A percentile compares a stretch with the other conserved stretches of the same genome.
These are phyloP conservation scores for Candida tunisiensis DNA, from an alignment of 1,139 yeast genomes.

Conservation along the genomic window DNA sequence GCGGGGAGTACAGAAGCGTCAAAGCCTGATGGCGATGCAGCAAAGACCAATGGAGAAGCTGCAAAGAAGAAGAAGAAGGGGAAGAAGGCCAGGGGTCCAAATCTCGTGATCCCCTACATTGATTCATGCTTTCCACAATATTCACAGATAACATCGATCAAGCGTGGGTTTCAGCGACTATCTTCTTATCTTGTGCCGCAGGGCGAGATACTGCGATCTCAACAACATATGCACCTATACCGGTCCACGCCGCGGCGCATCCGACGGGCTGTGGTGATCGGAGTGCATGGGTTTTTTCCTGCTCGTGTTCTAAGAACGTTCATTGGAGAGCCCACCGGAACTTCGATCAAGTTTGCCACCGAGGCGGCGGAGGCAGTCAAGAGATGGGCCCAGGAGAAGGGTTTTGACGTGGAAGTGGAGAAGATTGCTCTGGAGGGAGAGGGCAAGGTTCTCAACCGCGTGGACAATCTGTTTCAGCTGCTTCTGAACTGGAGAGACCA, in stretches of 20 bases:
- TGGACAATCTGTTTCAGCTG: slow-evolving; percentile 59
- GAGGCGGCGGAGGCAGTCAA: slow-evolving; percentile 71
- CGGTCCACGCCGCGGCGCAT: slow-evolving; percentile 9
- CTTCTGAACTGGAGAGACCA: slow-evolving; percentile 57
- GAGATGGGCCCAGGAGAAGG: slow-evolving; percentile 51
- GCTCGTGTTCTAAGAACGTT: slow-evolving; percentile 68
- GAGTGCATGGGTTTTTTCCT: slow-evolving; percentile 94
- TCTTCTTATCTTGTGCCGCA: slow-evolving; percentile 6
- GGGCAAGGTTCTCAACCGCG: slow-evolving; percentile 77
- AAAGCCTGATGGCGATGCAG: too few species aligned
- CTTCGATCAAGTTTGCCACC: slow-evolving; percentile 69
- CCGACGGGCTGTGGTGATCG: slow-evolving; percentile 54
- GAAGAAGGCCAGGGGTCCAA: slow-evolving; percentile 8
- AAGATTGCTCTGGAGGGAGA: slow-evolving; percentile 89
- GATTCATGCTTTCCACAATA: slow-evolving; percentile 13
- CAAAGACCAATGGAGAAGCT: too few species aligned
- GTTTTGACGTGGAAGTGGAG: slow-evolving; percentile 46
- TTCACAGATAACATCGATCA: slow-evolving; percentile 8
- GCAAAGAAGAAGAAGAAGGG: slow-evolving; percentile 1
- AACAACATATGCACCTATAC: slow-evolving; percentile 8
- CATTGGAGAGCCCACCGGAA: slow-evolving; percentile 88
- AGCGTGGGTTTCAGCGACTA: slow-evolving; percentile 8
- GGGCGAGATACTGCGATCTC: slow-evolving; percentile 3
- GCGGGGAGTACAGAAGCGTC: too few species aligned
- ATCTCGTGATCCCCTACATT: slow-evolving; percentile 14